Base-by-base conservation (phyloP, 1,284 basidiomycete genomes). In the Tylopilus sp. region DNA sequence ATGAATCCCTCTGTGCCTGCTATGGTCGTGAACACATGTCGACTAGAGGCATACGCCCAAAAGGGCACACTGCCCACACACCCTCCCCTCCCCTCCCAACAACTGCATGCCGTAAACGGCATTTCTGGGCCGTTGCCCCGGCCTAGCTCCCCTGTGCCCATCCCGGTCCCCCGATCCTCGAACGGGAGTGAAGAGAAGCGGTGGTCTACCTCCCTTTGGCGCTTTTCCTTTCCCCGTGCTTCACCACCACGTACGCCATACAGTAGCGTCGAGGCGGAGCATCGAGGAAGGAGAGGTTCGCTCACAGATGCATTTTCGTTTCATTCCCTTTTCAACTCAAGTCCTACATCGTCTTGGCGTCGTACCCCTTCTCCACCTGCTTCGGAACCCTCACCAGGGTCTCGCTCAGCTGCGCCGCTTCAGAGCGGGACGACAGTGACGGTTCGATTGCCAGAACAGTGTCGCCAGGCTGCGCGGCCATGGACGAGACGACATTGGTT, bases 401-500 rank as follows among this genome's bases (percentile, higher is more conserved):
- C 51, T 35, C 43, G 29, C 29, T 35, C 59, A 16, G 40, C 41
- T 29, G 29, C 39, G 12, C 35, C 51, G 13, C 31, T 51, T n/a
- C 59, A 43, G 44, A 34, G 41, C 1, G 48, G 48, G 28, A 3
- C 36, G 31, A 33, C 46, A 13, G 44, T 42, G 43, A 55, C 49
- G 33, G 9, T 44, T 11, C 53, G 62, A 33, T 23, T 52, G 25
- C 58, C 63, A 53, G 61, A 65, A 37, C 65, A 64, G 31, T 71
- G 68, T 59, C 68, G 71, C 35, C 69, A 65, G 55, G 66, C 71
- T 46, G 61, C 69, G 53, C 69, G 75, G 44, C 64, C 75, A 64
- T 75, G 77, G 52, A 71, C 76, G 41, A 72, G 75, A 59, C 74
- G 79, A 38, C 71, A 74, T 59, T 82, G 80, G 80, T 79, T 82